These are phyloP conservation scores for Turnera subulata DNA, from an alignment of 345 rosid genomes.

Conservation along the genomic window DNA sequence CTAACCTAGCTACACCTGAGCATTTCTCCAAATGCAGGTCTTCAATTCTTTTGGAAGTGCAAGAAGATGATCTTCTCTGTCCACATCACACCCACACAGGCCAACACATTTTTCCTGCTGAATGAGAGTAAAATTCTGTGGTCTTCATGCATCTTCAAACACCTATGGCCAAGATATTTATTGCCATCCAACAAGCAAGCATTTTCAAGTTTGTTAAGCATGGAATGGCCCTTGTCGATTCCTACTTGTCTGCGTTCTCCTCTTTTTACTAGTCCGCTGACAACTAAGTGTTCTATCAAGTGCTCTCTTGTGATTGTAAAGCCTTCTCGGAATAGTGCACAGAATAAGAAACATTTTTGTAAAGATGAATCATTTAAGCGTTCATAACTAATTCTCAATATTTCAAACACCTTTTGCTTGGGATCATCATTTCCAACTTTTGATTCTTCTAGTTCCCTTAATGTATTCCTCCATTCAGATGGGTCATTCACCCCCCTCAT, in stretches of 20 bases:
- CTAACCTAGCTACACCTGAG: not conserved
- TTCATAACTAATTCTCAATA: conserved; percentile 18
- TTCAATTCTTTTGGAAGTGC: not conserved
- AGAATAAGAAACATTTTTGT: conserved; percentile 12
- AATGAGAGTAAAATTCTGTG: not conserved
- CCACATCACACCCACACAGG: not conserved
- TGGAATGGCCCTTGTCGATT: conserved; percentile 3
- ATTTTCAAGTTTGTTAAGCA: conserved; percentile 3
- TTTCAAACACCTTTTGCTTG: not conserved
- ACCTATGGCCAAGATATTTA: not conserved
- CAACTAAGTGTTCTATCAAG: conserved; percentile 12
- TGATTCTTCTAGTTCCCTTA: not conserved
- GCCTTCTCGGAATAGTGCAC: conserved; percentile 16
- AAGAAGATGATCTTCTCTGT: not conserved
- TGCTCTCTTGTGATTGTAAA: not conserved
- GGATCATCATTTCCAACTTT: not conserved
- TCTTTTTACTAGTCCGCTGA: conserved; percentile 6
- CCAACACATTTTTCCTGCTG: not conserved
- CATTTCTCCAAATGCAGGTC: not conserved
- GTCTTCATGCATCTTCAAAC: conserved; percentile 23
- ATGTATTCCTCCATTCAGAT: not conserved
- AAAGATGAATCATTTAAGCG: conserved; percentile 7
- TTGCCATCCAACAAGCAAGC: conserved; percentile 14
- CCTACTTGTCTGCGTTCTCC: not conserved
- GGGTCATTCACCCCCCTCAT: not conserved